Conservation (phyloP, 768 basidiomycete species). For the Paxillus ammoniavirescens region DNA sequence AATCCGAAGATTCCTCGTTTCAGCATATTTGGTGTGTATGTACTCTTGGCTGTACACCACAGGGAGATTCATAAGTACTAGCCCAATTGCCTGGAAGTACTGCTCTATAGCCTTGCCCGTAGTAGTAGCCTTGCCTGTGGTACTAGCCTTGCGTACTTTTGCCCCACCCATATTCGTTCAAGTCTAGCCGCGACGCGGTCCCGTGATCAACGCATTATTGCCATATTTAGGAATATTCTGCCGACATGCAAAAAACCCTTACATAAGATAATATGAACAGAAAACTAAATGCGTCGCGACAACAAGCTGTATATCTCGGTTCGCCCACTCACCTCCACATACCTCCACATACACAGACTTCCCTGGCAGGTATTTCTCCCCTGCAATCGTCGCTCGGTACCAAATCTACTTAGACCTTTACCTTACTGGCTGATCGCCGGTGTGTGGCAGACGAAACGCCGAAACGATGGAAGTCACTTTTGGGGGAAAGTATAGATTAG, state of each 20-base stretch:
- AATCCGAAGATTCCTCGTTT: too few relatives aligned
- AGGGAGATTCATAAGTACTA: background rate
- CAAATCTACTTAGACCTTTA: too few relatives aligned
- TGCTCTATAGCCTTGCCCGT: background rate
- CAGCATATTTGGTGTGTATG: too few relatives aligned
- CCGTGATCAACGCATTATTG: conserved; percentile 16
- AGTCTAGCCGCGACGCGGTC: conserved; percentile 28
- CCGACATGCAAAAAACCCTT: conserved; percentile 10
- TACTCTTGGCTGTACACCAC: background rate
- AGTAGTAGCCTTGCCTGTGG: background rate
- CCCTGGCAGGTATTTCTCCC: too few relatives aligned
- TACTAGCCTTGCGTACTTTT: background rate
- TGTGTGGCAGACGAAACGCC: background rate
- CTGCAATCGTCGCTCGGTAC: too few relatives aligned
- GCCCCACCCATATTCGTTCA: too few relatives aligned
- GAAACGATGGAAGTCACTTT: conserved; percentile 43
- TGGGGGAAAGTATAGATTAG: conserved; percentile 75
- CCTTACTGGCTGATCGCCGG: background rate
- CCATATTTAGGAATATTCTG: background rate
- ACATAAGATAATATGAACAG: conserved; percentile 25
- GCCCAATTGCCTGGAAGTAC: too few relatives aligned
- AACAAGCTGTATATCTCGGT: conserved; percentile 12
- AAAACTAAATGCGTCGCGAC: conserved; percentile 6
- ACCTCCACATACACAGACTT: too few relatives aligned
- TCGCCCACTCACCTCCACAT: background rate